These are phyloP conservation scores for Globisporangium perplexum DNA, from an alignment of 352 stramenopile genomes.

Conservation along the genomic window DNA sequence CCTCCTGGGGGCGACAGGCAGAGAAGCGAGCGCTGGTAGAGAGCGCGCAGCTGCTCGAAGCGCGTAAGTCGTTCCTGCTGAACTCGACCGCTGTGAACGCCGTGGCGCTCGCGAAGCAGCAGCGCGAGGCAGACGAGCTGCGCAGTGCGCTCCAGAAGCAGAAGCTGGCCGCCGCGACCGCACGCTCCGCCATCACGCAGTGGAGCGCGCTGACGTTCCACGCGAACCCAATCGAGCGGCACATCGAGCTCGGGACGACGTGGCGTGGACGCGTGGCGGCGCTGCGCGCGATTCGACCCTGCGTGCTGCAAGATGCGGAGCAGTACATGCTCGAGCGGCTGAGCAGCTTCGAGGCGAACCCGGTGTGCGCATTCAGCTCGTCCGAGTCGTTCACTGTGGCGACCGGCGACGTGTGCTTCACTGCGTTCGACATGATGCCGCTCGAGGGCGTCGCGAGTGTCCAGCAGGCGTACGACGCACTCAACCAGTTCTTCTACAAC, in stretches of 20 bases:
- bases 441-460: conserved; percentile 1
- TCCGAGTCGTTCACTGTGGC: conserved; percentile 15
- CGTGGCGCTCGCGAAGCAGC: not conserved
- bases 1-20: not conserved
- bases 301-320: not conserved
- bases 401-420: conserved; percentile 16
- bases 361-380: conserved; percentile 16
- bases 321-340: conserved; percentile 18
- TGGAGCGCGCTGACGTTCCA: not conserved
- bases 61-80: not conserved
- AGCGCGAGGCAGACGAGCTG: too few species aligned
- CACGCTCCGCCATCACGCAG: not conserved
- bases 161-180: not conserved
- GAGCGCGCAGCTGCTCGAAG: not conserved
- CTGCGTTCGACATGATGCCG: conserved; percentile 18
- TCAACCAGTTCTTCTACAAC: conserved; percentile 3
- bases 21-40: not conserved
- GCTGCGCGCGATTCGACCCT: not conserved
- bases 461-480: not conserved
- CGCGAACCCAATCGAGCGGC: not conserved
- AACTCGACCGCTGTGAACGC: not conserved
- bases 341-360: conserved; percentile 14
- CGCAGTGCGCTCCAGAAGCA: not conserved
- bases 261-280: not conserved
- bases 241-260: not conserved